Base-by-base conservation (phyloP, 768 basidiomycete species). In the Podaxis sp. region DNA sequence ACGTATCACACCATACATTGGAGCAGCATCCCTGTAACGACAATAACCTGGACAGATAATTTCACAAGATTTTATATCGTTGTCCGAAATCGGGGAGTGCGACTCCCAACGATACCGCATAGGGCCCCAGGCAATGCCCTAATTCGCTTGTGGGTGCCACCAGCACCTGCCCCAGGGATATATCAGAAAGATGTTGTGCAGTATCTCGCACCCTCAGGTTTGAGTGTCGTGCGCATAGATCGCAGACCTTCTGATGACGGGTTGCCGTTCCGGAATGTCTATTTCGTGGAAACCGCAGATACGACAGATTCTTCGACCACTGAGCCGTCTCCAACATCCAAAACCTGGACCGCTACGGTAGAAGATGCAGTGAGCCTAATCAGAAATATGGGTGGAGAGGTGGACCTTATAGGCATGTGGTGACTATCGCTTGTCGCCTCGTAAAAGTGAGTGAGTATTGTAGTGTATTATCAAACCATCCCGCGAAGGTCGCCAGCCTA, bases 41-140 rank as follows among this genome's bases (percentile, higher is more conserved):
- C 54, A 41, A 27, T 37, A 22, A 61, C 61, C 65, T 66, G 22
- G 4, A 40, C 70, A 91, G 90, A 72, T 19, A 91, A 91, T 66
- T 83, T 77, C 56, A 91, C 90, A 4, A 83, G 89, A 46, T 91
- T 91, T 74, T 89, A 83, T 66, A 74, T 90, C 51, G 66, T 90
- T 61, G 75, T 81, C 3, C 71, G 75, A 33, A 74, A 77, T 13
- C 68, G 67, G 38, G 69, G 77, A 3, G 63, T 65, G 9, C 41
- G 57, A 7, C 46, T 68, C 15, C 70, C 69, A n/a, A 49, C 64
- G n/a, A 55, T 46, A 17, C 63, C 72, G 15, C 57, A 38, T 9
- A 22, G 59, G 24, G 51, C 51, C 11, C 59, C 67, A 36, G 64
- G 66, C 52, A 75, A 70, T 54, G 78, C 74, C 29, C 71, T 80